Evolutionary conservation across 257 asterid species (phyloP).

Genomic region (Nicotiana obtusifolia): DNA sequence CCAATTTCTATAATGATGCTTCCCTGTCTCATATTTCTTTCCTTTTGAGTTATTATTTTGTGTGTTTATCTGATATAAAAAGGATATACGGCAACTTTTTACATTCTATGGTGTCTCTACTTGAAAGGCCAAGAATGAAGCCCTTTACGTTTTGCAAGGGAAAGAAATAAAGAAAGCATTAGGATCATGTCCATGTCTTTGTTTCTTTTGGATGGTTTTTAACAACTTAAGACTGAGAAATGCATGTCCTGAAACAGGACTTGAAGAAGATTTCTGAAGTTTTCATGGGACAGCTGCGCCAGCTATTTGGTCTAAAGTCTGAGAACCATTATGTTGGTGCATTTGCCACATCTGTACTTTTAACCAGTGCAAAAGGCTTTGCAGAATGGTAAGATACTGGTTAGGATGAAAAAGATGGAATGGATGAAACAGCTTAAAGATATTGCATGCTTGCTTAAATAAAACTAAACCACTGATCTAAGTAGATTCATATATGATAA

Average conservation of each 20-base stretch:
- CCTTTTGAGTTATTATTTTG: background rate
- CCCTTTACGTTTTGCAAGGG: background rate
- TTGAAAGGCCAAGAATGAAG: background rate
- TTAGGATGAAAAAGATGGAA: conserved; percentile 5
- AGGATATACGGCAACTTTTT: background rate
- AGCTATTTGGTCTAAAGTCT: conserved; percentile 87
- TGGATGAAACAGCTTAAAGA: conserved; percentile 3
- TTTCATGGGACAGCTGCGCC: conserved; percentile 82
- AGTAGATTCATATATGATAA: background rate
- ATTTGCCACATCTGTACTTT: conserved; percentile 41
- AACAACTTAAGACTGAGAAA: conserved; percentile 13
- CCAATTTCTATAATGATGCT: background rate
- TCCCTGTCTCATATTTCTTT: background rate
- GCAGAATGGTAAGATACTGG: conserved; percentile 67
- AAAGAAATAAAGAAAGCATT: background rate
- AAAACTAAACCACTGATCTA: background rate
- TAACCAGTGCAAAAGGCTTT: conserved; percentile 85
- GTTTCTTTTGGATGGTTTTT: background rate
- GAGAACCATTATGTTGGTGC: conserved; percentile 46
- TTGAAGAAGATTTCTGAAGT: conserved; percentile 58
- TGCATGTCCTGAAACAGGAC: conserved; percentile 52
- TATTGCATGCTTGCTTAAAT: background rate
- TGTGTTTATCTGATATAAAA: background rate
- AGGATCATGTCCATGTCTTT: conserved; percentile 1
- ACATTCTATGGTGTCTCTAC: background rate